Evolutionary conservation across 2,329 filamentous ascomycete species (phyloP), one percentile per base, ranked within the genome.

Genomic region (Trichocomaceae sp.): DNA sequence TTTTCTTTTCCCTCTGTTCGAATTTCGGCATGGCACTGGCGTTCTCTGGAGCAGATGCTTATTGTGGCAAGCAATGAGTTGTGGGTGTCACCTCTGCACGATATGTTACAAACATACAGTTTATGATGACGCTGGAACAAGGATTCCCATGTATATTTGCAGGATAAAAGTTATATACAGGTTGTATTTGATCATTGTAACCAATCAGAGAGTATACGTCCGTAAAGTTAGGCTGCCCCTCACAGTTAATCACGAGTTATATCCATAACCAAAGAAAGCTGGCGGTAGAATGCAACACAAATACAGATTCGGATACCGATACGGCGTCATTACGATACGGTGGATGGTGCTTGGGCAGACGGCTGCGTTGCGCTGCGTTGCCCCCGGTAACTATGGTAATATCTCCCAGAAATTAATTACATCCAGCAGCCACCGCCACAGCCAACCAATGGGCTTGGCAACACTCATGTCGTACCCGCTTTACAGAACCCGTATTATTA

Each of bases 11-110:
- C 47, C 57, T 41, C 9, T 50, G 8, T 44, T 47, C 15, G 29
- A 19, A n/a, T 31, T 51, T 29, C 20, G 42, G 59, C 60, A 62
- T 62, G 60, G 59, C 50, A 50, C 55, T 62, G 62, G 61, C 42
- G 35, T 47, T 47, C 20, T 42, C 19, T 19, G 39, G 17, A 17
- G n/a, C 37, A 41, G n/a, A 41, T 8, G 35, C 35, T 39, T n/a
- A 17, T 17, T 39, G 15, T 2, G 17, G 35, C 26, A 29, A 29
- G 26, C 26, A 29, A 29, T 29, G 35, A 41, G 20, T 41, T 7
- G 19, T 20, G 37, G 2, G 37, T 6, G 17, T 19, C 17, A 17
- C 6, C n/a, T 17, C 20, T 13, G 37, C n/a, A 29, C 26, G 26
- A 29, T 8, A 29, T 29, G 26, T 8, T 29, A 29, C 26, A 29